phyloP scores from a whole-genome alignment of 1,139 yeast species.

The Zygoascus sp. region DNA sequence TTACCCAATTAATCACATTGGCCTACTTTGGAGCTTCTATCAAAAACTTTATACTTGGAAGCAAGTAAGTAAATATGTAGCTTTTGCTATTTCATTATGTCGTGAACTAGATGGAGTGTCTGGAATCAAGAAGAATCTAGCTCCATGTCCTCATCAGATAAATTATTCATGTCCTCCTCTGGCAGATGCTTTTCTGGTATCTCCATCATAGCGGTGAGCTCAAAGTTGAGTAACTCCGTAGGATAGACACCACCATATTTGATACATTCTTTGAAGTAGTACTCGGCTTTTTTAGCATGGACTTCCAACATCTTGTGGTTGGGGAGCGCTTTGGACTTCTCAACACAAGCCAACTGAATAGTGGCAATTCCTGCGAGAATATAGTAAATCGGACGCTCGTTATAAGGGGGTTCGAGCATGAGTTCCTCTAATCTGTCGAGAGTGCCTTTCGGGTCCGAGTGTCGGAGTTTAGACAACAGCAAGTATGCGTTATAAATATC shows the following conservation, averaged over 20 bases:
- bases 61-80: background rate
- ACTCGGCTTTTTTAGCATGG: constrained; percentile 22
- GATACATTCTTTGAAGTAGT: constrained; percentile 35
- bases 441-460: constrained; percentile 24
- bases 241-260: constrained; percentile 29
- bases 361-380: constrained; percentile 26
- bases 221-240: constrained; percentile 21
- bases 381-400: constrained; percentile 42
- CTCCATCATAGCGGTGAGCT: background rate
- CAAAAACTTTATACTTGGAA: background rate
- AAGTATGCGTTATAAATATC: constrained; percentile 17
- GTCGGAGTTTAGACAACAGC: constrained; percentile 24
- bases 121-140: background rate
- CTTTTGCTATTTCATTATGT: too few relatives aligned
- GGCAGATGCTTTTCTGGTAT: background rate
- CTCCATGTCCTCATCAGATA: background rate
- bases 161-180: background rate
- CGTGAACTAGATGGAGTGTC: too few relatives aligned
- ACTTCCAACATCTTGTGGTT: constrained; percentile 4
- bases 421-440: constrained; percentile 38
- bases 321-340: constrained; percentile 6
- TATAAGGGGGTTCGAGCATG: constrained; percentile 44
- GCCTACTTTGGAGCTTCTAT: constrained; percentile 10
- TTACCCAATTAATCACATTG: constrained; percentile 6
- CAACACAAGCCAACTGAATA: constrained; percentile 23